phyloP scores from a whole-genome alignment of 108 stramenopile species.

The Cyclotella sp. region DNA sequence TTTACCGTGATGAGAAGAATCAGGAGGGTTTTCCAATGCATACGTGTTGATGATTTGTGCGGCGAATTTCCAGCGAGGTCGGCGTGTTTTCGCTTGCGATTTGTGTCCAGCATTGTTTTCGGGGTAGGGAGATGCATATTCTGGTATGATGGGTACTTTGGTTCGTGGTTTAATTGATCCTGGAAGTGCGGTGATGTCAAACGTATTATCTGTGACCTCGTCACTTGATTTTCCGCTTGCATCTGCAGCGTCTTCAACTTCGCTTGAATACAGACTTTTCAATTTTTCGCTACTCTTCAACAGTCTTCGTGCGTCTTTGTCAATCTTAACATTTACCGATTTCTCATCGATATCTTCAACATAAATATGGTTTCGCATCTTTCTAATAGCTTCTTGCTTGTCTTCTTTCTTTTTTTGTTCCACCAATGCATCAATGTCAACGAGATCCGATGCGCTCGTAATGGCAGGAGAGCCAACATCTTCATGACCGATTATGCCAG shows the following conservation, averaged over 20 bases:
- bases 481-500: constrained; percentile 60
- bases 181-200: not conserved
- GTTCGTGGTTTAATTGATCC: constrained; percentile 18
- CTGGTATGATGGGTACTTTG: constrained; percentile 28
- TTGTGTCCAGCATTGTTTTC: constrained; percentile 52
- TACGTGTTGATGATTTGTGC: constrained; percentile 84
- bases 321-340: constrained; percentile 54
- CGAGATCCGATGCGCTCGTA: constrained; percentile 61
- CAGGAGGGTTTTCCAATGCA: constrained; percentile 44
- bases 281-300: constrained; percentile 39
- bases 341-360: constrained; percentile 76
- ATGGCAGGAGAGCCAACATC: constrained; percentile 32
- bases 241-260: not conserved
- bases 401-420: constrained; percentile 59
- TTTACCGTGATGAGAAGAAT: constrained; percentile 23
- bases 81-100: constrained; percentile 23
- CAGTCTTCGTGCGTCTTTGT: constrained; percentile 49
- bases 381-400: constrained; percentile 57
- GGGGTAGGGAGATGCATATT: constrained; percentile 49
- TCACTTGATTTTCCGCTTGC: too few species aligned
- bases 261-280: constrained; percentile 6
- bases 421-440: constrained; percentile 72
- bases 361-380: constrained; percentile 72
- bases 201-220: too few species aligned
- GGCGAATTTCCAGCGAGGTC: constrained; percentile 83